Evolutionary conservation across 164 flowering plant species (phyloP), one percentile per base, ranked within the genome.

Genomic region (Dillenia suffruticosa): DNA sequence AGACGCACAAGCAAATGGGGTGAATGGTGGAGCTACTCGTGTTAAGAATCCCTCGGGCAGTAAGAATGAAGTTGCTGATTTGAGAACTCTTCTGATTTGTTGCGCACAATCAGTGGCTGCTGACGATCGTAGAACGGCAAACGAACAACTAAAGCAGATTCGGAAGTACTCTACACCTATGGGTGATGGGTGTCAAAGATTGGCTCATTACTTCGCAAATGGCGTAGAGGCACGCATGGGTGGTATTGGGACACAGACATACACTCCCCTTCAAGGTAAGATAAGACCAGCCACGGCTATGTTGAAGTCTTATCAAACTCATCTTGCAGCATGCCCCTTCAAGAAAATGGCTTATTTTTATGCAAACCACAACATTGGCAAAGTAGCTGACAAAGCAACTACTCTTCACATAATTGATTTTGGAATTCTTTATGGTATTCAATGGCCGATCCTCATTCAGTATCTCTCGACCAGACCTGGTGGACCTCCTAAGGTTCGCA

Each of bases 101-200:
- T 83, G 88, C 64, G 88, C 84, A 26, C 74, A 67, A 57, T 56
- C 77, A 48, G 71, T 61, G 52, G 71, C 71, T 44, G 15, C 63
- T 49, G 66, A 67, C 60, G 74, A 74, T 57, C 69, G 63, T 4
- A 67, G 60, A 26, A 60, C 68, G 40, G 74, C 75, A 9, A 9
- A 56, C 50, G 72, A 70, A 52, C 63, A 62, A 57, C 51, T 74
- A 46, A 67, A 64, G 63, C 65, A 67, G 65, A 67, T 74, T 24
- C 54, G 59, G 53, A 62, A 63, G 51, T 68, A 74, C 55, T 62
- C 74, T 8, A 58, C 71, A 59, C 65, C 71, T 5, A 47, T 58
- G 7, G 77, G 77, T 50, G 71, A 74, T 67, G 71, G 60, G 17
- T 54, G 44, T 44, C 74, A 74, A 56, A 70, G 77, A 58, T 26